Evolutionary conservation across 2,329 filamentous ascomycete genomes (phyloP).

Genomic region (Cercospora zeae-maydis): DNA sequence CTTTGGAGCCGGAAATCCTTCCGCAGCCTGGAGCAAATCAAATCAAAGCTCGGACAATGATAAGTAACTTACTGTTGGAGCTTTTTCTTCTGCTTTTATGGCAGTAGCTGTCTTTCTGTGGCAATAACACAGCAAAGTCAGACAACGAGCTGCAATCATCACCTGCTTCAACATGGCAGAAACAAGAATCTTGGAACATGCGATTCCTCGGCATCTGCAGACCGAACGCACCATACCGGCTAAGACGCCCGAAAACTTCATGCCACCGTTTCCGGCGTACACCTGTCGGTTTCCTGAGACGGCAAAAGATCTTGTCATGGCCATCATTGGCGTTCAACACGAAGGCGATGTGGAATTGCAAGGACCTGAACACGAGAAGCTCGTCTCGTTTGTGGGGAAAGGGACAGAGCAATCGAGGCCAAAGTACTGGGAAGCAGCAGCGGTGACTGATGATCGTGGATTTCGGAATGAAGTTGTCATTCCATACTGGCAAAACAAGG

Average conservation of each 20-base stretch:
- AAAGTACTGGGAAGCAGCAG: slow-evolving; percentile 36
- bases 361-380: slow-evolving; percentile 13
- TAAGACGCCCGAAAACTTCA: slow-evolving; percentile 28
- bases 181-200: slow-evolving; percentile 20
- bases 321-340: slow-evolving; percentile 37
- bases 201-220: slow-evolving; percentile 24
- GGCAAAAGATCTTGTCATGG: slow-evolving; percentile 36
- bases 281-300: slow-evolving; percentile 35
- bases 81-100: background rate
- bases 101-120: background rate
- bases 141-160: background rate
- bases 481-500: slow-evolving; percentile 40
- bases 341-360: background rate
- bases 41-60: slow-evolving; percentile 5
- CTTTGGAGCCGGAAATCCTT: slow-evolving; percentile 6
- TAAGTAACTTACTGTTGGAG: slow-evolving; percentile 3
- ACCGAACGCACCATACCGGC: slow-evolving; percentile 20
- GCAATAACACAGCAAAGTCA: background rate
- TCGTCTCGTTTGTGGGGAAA: slow-evolving; percentile 24
- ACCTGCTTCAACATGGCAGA: slow-evolving; percentile 14
- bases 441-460: slow-evolving; percentile 34
- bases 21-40: slow-evolving; percentile 5
- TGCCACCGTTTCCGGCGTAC: slow-evolving; percentile 36
- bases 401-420: slow-evolving; percentile 21
- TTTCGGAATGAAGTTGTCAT: slow-evolving; percentile 39